Percentiles rank a stretch among this genome's conserved stretches.
phyloP scores from a whole-genome alignment of 1,284 basidiomycete genomes.

The Wallemia hederae region DNA sequence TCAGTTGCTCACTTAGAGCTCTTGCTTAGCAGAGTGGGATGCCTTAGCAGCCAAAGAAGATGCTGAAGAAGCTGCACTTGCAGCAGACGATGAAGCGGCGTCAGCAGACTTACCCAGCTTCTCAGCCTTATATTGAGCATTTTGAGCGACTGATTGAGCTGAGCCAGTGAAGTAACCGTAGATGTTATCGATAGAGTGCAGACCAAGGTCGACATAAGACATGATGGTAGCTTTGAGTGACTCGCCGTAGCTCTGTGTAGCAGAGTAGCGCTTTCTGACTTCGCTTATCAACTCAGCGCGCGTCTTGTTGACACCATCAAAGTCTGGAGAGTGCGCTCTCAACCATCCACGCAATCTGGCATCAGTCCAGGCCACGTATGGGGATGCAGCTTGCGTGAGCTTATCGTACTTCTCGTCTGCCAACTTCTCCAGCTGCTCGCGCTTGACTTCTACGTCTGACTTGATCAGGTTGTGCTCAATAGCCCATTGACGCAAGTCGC shows the following conservation, averaged over 20 bases:
- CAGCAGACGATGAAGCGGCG: neutral
- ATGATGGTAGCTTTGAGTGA: slow-evolving; percentile 27
- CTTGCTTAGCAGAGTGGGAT: neutral
- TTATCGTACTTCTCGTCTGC: slow-evolving; percentile 33
- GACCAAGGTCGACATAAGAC: slow-evolving; percentile 29
- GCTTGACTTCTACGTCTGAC: slow-evolving; percentile 31
- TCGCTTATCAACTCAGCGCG: slow-evolving; percentile 12
- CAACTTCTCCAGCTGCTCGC: slow-evolving; percentile 37
- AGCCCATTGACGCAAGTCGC: slow-evolving; percentile 44
- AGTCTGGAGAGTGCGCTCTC: slow-evolving; percentile 23
- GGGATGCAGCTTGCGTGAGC: slow-evolving; percentile 19
- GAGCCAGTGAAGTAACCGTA: neutral
- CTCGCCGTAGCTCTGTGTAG: slow-evolving; percentile 28
- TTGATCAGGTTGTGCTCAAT: slow-evolving; percentile 38
- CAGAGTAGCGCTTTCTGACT: slow-evolving; percentile 32
- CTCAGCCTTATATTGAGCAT: slow-evolving; percentile 8
- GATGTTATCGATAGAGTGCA: slow-evolving; percentile 35
- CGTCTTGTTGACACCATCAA: slow-evolving; percentile 9
- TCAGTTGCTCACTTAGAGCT: neutral
- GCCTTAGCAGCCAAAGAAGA: slow-evolving; percentile 1
- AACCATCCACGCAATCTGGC: slow-evolving; percentile 57
- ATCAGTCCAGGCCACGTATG: slow-evolving; percentile 55
- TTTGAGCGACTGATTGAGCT: slow-evolving; percentile 17
- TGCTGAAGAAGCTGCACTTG: neutral
- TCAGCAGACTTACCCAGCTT: neutral